These are phyloP conservation scores for Zymoseptoria tritici DNA, from an alignment of 2,329 filamentous ascomycete species.

Conservation along the genomic window DNA sequence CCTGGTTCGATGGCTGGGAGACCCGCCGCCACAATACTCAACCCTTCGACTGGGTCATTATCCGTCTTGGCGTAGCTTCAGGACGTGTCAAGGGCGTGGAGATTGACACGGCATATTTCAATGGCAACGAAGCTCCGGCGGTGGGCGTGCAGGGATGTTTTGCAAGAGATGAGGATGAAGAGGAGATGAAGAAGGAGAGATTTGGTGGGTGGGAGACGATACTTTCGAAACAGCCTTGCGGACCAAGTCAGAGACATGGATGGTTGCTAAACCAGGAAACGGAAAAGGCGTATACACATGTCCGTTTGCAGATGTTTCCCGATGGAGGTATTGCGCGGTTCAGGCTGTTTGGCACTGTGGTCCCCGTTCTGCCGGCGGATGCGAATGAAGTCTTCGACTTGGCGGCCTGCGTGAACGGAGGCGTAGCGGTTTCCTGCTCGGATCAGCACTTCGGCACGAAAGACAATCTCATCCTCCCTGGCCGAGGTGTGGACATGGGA, in stretches of 20 bases:
- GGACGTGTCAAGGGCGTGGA: slow-evolving; percentile 68
- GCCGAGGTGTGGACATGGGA: slow-evolving; percentile 75
- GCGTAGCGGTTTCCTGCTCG: slow-evolving; percentile 65
- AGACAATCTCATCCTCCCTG: slow-evolving; percentile 71
- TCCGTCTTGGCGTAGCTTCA: slow-evolving; percentile 55
- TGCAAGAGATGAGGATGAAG: slow-evolving; percentile 54
- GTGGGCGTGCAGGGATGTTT: slow-evolving; percentile 73
- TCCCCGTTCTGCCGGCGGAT: slow-evolving; percentile 67
- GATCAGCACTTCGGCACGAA: slow-evolving; percentile 81
- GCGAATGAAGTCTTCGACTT: slow-evolving; percentile 62
- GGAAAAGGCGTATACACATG: slow-evolving; percentile 66
- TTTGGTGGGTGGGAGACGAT: slow-evolving; percentile 60
- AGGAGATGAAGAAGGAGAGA: slow-evolving; percentile 46
- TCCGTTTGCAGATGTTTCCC: slow-evolving; percentile 75
- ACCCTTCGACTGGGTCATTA: slow-evolving; percentile 53
- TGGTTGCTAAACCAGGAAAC: slow-evolving; percentile 57
- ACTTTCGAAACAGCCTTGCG: slow-evolving; percentile 61
- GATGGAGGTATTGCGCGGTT: slow-evolving; percentile 79
- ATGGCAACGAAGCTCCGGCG: slow-evolving; percentile 72
- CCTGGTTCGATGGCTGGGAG: slow-evolving; percentile 61
- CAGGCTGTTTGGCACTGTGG: slow-evolving; percentile 65
- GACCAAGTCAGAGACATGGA: slow-evolving; percentile 63
- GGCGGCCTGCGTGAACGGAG: slow-evolving; percentile 70
- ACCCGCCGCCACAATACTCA: slow-evolving; percentile 53
- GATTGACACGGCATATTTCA: slow-evolving; percentile 75